These are phyloP conservation scores for Calvatia gigantea DNA, from an alignment of 768 basidiomycete genomes.

Conservation along the genomic window DNA sequence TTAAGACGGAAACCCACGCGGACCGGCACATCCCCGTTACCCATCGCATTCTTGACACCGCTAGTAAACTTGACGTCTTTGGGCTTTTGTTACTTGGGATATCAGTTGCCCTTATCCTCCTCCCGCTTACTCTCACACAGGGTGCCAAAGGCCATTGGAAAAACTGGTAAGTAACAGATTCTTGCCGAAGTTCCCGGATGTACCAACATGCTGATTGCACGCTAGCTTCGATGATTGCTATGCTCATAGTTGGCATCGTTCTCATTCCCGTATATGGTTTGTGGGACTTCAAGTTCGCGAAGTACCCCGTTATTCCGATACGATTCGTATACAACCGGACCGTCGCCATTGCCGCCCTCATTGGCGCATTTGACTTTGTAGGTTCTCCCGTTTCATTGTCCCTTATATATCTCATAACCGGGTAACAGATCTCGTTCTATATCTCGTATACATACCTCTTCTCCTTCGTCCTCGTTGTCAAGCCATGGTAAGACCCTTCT, in stretches of 20 bases:
- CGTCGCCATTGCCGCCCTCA: conserved; percentile 53
- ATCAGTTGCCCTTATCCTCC: conserved; percentile 46
- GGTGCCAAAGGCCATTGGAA: conserved; percentile 38
- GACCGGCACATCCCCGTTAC: conserved; percentile 15
- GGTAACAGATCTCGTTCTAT: conserved; percentile 54
- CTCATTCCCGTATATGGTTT: conserved; percentile 39
- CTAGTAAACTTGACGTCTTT: conserved; percentile 40
- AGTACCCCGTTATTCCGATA: conserved; percentile 55
- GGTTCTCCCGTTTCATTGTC: conserved; percentile 9
- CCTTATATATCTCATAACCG: neutral
- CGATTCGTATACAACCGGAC: conserved; percentile 58
- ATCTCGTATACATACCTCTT: conserved; percentile 73
- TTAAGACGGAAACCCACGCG: conserved; percentile 9
- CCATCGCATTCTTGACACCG: conserved; percentile 20
- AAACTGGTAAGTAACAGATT: conserved; percentile 44
- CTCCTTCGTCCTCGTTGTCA: conserved; percentile 57
- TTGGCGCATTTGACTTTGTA: conserved; percentile 66
- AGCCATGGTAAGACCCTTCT: conserved; percentile 36
- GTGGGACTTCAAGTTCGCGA: conserved; percentile 50
- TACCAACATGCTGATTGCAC: neutral
- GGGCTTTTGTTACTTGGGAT: conserved; percentile 50
- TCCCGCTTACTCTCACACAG: conserved; percentile 50
- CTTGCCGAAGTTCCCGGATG: too few species aligned
- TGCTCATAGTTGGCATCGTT: conserved; percentile 45
- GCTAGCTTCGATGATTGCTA: conserved; percentile 46